Evolutionary conservation across 441 rosid genomes (phyloP).

Genomic region (Theobroma grandiflorum): DNA sequence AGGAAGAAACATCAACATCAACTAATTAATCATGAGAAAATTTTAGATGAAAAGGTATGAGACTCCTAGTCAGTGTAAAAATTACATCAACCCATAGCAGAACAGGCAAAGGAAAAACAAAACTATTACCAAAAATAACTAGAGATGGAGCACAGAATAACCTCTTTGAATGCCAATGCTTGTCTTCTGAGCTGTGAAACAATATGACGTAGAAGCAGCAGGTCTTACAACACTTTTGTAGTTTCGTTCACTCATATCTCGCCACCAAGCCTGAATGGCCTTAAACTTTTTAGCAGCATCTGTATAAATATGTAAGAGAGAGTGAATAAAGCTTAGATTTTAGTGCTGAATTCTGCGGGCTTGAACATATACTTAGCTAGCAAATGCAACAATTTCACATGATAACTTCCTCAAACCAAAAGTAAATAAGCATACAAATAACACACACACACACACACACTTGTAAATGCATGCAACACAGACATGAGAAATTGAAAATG

Average conservation of each 20-base stretch:
- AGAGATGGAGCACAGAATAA: constrained; percentile 30
- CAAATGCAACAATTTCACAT: background rate
- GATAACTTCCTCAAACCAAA: constrained; percentile 8
- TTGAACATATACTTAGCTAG: background rate
- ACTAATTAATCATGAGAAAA: background rate
- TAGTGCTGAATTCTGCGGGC: constrained; percentile 1
- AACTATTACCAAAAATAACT: background rate
- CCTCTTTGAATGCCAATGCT: constrained; percentile 53
- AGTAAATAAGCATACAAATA: background rate
- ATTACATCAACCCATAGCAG: background rate
- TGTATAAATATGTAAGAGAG: constrained; percentile 33
- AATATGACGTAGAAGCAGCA: constrained; percentile 38
- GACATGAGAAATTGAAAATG: background rate
- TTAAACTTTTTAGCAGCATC: constrained; percentile 77
- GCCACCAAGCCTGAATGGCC: constrained; percentile 97
- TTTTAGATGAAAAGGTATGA: background rate
- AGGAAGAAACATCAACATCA: background rate
- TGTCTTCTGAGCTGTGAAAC: constrained; percentile 39
- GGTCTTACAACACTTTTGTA: constrained; percentile 46
- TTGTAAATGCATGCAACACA: background rate
- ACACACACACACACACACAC: background rate
- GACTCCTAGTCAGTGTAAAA: background rate
- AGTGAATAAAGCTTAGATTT: constrained; percentile 8
- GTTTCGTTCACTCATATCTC: constrained; percentile 75
- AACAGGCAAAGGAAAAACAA: background rate